Evolutionary conservation across 495 filamentous ascomycete genomes (phyloP), one percentile per base, ranked within the genome.

Genomic region (Viridothelium virens): DNA sequence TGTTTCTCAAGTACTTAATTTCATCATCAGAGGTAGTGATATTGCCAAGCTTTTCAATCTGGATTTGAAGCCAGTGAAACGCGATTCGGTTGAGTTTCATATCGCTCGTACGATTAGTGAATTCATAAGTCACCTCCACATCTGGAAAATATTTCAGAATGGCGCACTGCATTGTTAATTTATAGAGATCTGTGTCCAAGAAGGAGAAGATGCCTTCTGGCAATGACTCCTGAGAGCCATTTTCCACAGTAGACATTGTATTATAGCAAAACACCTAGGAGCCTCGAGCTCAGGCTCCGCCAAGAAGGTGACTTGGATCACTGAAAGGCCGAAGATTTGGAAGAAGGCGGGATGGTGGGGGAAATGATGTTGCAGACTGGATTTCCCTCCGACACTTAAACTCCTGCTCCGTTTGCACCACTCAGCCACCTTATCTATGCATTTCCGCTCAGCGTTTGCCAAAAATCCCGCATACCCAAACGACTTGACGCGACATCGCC

Each of bases 161-260:
- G 48, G 92, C 94, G 74, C 90, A 96, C 86, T 98, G 94, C 94
- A 98, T 98, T 10, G 94, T 98, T 73, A 98, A 77, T 77, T 98
- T 98, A 83, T 98, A 98, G 50, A 98, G 81, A 80, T 98, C 94
- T 1, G 94, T 98, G 74, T 98, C 94, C 47, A 98, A 85, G 67
- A 98, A 87, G 67, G 94, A 97, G 76, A 84, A 88, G 72, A 97
- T 86, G 46, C 91, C 92, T 70, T 85, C 83, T n/a, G 84, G 81
- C 34, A 76, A 18, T 37, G 65, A 31, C 16, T 61, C 36, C n/a
- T 47, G 38, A 9, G 37, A 41, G 38, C 66, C 68, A 56, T 66
- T 66, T 5, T 5, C 6, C 53, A 59, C 31, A 9, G 53, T 36
- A 36, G 53, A 59, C 53, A 59, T 59, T 31, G n/a, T 59, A 5